These are phyloP conservation scores for Theobroma grandiflorum DNA, from an alignment of 441 rosid genomes.

Conservation along the genomic window DNA sequence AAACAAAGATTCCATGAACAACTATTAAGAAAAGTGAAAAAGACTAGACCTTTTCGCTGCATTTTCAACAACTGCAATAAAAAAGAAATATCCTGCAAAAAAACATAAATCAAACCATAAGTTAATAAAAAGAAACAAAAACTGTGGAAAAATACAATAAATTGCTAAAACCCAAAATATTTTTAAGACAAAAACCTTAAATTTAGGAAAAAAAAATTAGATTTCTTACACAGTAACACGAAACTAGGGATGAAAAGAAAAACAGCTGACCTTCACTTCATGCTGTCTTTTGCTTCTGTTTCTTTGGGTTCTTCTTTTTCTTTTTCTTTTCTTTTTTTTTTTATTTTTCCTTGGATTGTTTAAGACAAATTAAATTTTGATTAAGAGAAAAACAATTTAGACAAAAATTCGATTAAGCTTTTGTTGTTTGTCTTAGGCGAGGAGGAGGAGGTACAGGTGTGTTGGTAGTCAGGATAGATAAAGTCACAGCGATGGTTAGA, in stretches of 20 bases:
- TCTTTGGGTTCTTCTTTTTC: not conserved
- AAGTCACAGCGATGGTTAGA: not conserved
- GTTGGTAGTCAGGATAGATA: not conserved
- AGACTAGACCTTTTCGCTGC: slow-evolving; percentile 14
- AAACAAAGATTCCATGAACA: slow-evolving; percentile 6
- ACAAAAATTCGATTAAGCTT: not conserved
- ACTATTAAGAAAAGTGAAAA: not conserved
- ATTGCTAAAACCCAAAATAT: not conserved
- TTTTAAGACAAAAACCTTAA: slow-evolving; percentile 1
- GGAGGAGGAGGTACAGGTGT: not conserved
- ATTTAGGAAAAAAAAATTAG: not conserved
- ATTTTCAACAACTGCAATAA: not conserved
- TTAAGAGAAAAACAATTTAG: not conserved
- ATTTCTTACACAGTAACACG: slow-evolving; percentile 12
- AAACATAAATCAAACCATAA: not conserved
- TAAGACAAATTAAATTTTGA: not conserved
- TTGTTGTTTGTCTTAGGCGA: not conserved
- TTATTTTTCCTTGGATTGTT: not conserved
- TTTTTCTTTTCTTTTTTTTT: not conserved
- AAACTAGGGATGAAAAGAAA: slow-evolving; percentile 22
- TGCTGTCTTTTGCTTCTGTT: not conserved
- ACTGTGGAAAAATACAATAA: not conserved
- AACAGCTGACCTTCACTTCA: slow-evolving; percentile 1
- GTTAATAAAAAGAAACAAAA: not conserved
- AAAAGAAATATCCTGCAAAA: slow-evolving; percentile 4